Evolutionary conservation across 2,329 filamentous ascomycete genomes (phyloP).

Genomic region (Verticillium nonalfalfae): DNA sequence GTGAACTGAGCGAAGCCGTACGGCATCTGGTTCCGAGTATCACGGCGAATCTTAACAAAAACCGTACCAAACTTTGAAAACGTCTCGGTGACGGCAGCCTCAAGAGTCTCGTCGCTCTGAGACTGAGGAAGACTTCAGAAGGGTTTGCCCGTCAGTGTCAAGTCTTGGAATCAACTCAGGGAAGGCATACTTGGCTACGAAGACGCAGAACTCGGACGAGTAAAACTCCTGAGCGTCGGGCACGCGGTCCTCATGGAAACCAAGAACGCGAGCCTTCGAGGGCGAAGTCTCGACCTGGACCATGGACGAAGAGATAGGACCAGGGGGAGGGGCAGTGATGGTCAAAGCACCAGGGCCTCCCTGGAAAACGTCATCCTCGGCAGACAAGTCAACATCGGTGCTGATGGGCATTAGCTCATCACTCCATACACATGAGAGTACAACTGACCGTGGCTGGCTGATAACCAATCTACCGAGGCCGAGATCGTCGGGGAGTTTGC

Average conservation of each 20-base stretch:
- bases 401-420: neutral
- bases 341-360: neutral
- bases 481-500: neutral
- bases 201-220: conserved; percentile 52
- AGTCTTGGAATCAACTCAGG: neutral
- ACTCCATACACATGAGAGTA: too few species aligned
- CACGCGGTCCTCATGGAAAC: neutral
- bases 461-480: neutral
- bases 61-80: conserved; percentile 51
- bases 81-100: conserved; percentile 41
- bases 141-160: conserved; percentile 9
- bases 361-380: neutral
- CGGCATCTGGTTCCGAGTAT: conserved; percentile 52
- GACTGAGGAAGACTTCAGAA: conserved; percentile 41
- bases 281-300: neutral
- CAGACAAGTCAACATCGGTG: neutral
- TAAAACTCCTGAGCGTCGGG: conserved; percentile 46
- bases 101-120: conserved; percentile 42
- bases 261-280: neutral
- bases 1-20: conserved; percentile 60
- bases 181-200: conserved; percentile 57
- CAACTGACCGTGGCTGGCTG: neutral
- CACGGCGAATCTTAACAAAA: conserved; percentile 58
- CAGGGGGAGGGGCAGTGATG: neutral
- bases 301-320: neutral